Conservation (phyloP, 108 stramenopile genomes). For the Epipyxis sp. region DNA sequence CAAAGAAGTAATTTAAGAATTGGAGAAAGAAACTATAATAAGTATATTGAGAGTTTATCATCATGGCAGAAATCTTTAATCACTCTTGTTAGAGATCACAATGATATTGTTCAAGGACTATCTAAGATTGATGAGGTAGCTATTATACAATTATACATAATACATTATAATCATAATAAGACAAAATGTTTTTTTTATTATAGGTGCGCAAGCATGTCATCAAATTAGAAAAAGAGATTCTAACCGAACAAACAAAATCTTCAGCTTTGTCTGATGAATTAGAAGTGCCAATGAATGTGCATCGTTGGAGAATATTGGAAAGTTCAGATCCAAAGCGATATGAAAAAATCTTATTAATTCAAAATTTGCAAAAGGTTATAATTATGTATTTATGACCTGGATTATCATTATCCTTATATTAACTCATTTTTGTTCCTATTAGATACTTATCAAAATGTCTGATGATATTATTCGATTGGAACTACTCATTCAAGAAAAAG, state of each 20-base stretch:
- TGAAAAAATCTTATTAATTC: constrained; percentile 53
- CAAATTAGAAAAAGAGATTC: constrained; percentile 57
- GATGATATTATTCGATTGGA: constrained; percentile 50
- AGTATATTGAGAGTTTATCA: constrained; percentile 5
- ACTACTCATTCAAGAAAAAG: constrained; percentile 57
- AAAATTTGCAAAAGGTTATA: constrained; percentile 51
- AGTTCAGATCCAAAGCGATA: constrained; percentile 58
- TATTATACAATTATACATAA: too few relatives aligned
- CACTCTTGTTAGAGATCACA: constrained; percentile 41
- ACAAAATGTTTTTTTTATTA: too few relatives aligned
- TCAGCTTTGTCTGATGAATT: constrained; percentile 58
- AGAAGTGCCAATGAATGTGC: constrained; percentile 62
- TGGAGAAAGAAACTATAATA: constrained; percentile 54
- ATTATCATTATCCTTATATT: too few relatives aligned
- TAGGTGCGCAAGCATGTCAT: too few relatives aligned
- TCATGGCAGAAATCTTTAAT: constrained; percentile 23
- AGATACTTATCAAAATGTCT: constrained; percentile 51
- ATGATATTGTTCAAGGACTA: constrained; percentile 38
- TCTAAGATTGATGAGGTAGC: constrained; percentile 24
- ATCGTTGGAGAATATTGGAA: constrained; percentile 63
- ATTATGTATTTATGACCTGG: too few relatives aligned
- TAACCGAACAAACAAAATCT: constrained; percentile 50
- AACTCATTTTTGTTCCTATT: too few relatives aligned
- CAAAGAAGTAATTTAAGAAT: constrained; percentile 53
- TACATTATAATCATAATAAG: too few relatives aligned